Conservation (phyloP, 2,329 filamentous ascomycete genomes). For the Phialophora macrospora region DNA sequence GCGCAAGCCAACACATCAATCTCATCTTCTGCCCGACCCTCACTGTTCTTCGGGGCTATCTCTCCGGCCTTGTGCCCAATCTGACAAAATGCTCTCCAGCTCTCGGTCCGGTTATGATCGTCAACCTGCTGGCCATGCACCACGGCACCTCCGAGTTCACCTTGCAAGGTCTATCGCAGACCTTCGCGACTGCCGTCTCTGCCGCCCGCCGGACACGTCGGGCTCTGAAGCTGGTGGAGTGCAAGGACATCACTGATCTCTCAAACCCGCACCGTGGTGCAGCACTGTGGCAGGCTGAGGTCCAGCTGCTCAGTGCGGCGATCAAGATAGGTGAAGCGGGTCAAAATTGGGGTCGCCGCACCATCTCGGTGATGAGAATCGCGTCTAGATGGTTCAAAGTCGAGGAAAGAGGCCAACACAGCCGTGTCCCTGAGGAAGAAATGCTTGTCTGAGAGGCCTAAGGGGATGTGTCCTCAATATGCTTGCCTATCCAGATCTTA, state of each 20-base stretch:
- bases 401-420: constrained; percentile 45
- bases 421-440: constrained; percentile 19
- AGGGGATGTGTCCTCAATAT: constrained; percentile 1
- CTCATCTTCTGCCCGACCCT: constrained; percentile 76
- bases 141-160: constrained; percentile 53
- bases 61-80: constrained; percentile 58
- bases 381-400: constrained; percentile 70
- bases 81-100: constrained; percentile 49
- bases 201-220: constrained; percentile 42
- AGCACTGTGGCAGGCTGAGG: constrained; percentile 54
- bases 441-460: constrained; percentile 26
- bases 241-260: constrained; percentile 43
- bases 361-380: constrained; percentile 62
- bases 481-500: constrained; percentile 13
- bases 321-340: constrained; percentile 55
- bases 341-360: constrained; percentile 62
- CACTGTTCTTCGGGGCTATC: constrained; percentile 75
- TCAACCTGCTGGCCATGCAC: constrained; percentile 51
- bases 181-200: constrained; percentile 49
- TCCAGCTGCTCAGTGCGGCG: constrained; percentile 68
- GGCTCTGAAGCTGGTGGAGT: constrained; percentile 50
- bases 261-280: constrained; percentile 42
- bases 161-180: constrained; percentile 54
- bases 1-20: constrained; percentile 70
- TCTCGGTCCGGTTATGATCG: constrained; percentile 46